These are phyloP conservation scores for Alternaria brassicae DNA, from an alignment of 2,329 filamentous ascomycete genomes.

Conservation along the genomic window DNA sequence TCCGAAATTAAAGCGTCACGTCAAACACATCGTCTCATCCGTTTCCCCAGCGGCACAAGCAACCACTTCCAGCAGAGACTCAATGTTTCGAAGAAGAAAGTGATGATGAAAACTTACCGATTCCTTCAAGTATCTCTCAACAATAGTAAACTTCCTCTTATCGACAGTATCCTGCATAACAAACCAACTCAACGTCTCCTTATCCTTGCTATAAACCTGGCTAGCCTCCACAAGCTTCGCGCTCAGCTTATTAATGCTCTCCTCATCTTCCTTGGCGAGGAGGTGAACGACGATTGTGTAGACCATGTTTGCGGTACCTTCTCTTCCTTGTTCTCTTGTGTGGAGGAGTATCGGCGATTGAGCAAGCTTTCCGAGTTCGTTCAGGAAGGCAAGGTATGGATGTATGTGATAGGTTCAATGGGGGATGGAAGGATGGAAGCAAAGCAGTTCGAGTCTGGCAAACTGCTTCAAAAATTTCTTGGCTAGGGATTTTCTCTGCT, in stretches of 20 bases:
- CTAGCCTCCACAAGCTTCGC: slow-evolving; percentile 79
- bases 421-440: not conserved
- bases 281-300: slow-evolving; percentile 75
- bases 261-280: slow-evolving; percentile 70
- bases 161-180: slow-evolving; percentile 79
- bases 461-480: not conserved
- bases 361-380: not conserved
- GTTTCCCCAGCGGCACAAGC: not conserved
- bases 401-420: not conserved
- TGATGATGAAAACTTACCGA: slow-evolving; percentile 53
- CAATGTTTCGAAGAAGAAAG: not conserved
- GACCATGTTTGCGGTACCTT: slow-evolving; percentile 60
- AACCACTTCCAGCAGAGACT: not conserved
- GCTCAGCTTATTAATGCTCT: slow-evolving; percentile 70
- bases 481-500: not conserved
- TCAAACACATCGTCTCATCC: not conserved
- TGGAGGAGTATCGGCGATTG: not conserved
- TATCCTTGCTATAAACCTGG: slow-evolving; percentile 73
- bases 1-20: not conserved
- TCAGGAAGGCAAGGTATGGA: not conserved
- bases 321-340: not conserved
- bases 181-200: slow-evolving; percentile 71
- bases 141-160: slow-evolving; percentile 74
- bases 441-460: no score
- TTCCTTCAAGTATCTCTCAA: slow-evolving; percentile 75